Evolutionary conservation across 805 yeast genomes (phyloP), one percentile per base, ranked within the genome.

Genomic region (Maudiozyma serrabonitensis): DNA sequence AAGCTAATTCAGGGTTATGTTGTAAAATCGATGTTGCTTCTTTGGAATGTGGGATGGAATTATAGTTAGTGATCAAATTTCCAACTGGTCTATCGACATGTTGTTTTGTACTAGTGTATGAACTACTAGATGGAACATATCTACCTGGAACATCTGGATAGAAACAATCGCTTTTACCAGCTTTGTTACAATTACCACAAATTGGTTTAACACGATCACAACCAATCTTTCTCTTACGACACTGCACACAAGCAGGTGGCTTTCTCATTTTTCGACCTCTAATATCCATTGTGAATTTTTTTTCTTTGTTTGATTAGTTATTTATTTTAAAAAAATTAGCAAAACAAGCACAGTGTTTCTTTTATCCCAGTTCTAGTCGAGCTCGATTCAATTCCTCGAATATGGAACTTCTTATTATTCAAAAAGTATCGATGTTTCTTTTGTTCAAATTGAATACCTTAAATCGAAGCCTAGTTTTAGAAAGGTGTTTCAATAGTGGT

Each of bases 131-230:
- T 21, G 56, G 56, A 37, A 56, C 61, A 26, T 56, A 60, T 38
- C 54, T 55, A 6, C 64, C 66, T 4, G 62, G 60, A 25, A 58
- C 57, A 48, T 60, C 66, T 4, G 68, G 68, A 47, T 58, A 63
- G 44, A 58, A 56, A 48, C 68, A 63, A 25, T 59, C 62, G 25
- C 50, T 51, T 41, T 58, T 59, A 18, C 57, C 57, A 43, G 56
- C 56, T 43, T 56, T 59, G 42, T 47, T 46, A 56, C 75, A 72
- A 51, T 70, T 70, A 46, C 64, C 66, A 60, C 75, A 72, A 28
- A 65, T 59, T 6, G 75, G 75, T 52, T 69, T 70, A 16, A 64
- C 63, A 55, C 74, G 68, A 56, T 71, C 73, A 54, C 75, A 72
- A 50, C 72, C 72, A 48, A 70, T 69, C 46, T 64, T 65, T 35